Conservation (phyloP, 225 moss, liverwort and hornwort genomes). For the Takakia lepidozioides region DNA sequence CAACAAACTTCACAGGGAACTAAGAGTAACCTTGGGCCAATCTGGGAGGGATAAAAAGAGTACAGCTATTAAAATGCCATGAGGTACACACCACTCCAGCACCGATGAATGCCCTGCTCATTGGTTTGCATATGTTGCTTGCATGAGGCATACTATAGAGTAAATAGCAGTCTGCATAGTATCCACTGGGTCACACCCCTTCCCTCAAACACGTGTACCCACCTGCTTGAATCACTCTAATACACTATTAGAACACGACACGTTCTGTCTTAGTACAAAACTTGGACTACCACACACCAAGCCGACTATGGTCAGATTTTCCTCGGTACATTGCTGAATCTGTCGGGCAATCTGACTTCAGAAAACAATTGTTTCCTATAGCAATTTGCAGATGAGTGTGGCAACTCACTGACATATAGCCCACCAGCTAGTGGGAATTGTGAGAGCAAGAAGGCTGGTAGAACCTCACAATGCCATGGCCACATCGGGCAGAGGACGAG, state of each 20-base stretch:
- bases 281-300: constrained; percentile 3
- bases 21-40: too few relatives aligned
- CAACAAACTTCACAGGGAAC: too few relatives aligned
- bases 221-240: constrained; percentile 8
- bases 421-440: constrained; percentile 5
- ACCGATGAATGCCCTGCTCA: constrained; percentile 6
- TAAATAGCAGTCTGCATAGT: constrained; percentile 4
- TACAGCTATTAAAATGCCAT: constrained; percentile 15
- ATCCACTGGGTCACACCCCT: constrained; percentile 2
- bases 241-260: constrained; percentile 8
- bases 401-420: constrained; percentile 14
- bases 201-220: constrained; percentile 6
- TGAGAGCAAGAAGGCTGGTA: constrained; percentile 12
- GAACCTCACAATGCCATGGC: constrained; percentile 30
- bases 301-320: constrained; percentile 14
- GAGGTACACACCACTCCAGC: constrained; percentile 5
- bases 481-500: constrained; percentile 30
- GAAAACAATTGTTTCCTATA: constrained; percentile 20
- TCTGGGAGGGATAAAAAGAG: too few relatives aligned
- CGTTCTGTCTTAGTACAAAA: constrained; percentile 7
- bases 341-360: constrained; percentile 22
- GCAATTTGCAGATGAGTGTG: constrained; percentile 16
- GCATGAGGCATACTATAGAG: constrained; percentile 1
- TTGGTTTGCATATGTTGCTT: constrained; percentile 3
- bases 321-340: constrained; percentile 20